These are phyloP conservation scores for Volvox africanus DNA, from an alignment of 139 green algal genomes.

Conservation along the genomic window DNA sequence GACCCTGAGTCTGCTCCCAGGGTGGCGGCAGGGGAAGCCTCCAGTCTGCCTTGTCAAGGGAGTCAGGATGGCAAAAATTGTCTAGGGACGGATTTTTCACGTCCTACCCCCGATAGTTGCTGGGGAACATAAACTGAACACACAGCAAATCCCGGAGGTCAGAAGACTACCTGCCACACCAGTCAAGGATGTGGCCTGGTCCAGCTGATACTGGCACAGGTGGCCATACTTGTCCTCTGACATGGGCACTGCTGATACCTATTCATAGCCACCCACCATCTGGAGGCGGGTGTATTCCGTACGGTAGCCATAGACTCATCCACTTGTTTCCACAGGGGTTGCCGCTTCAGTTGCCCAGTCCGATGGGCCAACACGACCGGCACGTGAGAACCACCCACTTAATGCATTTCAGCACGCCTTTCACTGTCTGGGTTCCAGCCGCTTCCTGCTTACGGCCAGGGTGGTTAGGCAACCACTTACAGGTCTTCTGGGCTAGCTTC, in stretches of 20 bases:
- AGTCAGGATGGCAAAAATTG: neutral
- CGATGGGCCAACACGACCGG: neutral
- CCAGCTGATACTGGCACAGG: conserved; percentile 8
- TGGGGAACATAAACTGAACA: conserved; percentile 5
- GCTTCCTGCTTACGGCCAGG: neutral
- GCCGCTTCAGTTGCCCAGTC: neutral
- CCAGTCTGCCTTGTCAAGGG: neutral
- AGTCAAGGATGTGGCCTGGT: too few species aligned
- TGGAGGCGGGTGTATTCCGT: neutral
- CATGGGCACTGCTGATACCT: neutral
- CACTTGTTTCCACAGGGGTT: neutral
- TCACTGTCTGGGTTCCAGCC: neutral
- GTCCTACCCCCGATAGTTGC: neutral
- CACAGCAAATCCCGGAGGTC: conserved; percentile 1
- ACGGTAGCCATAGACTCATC: conserved; percentile 6
- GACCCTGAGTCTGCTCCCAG: too few species aligned
- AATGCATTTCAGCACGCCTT: neutral
- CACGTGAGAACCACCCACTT: neutral
- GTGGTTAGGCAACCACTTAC: conserved; percentile 4
- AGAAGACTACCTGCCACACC: neutral
- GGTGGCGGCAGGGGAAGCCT: neutral
- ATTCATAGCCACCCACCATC: neutral
- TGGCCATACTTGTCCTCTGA: neutral
- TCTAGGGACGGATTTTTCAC: neutral
- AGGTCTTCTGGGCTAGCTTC: neutral